These are phyloP conservation scores for Ailanthus altissimus DNA, from an alignment of 345 rosid genomes.

Conservation along the genomic window DNA sequence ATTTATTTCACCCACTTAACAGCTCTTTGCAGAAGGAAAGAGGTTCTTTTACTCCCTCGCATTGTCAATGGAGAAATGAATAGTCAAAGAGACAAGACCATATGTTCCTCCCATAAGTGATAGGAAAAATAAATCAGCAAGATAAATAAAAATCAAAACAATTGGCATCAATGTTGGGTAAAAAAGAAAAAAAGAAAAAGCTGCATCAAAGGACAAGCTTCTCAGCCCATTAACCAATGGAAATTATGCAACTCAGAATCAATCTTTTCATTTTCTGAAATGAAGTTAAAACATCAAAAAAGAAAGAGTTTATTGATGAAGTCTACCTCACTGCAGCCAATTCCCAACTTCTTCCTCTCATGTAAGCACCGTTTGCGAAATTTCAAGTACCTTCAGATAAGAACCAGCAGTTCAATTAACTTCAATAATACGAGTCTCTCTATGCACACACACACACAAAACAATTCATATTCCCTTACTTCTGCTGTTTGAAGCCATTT, in stretches of 20 bases:
- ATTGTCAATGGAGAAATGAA: neutral
- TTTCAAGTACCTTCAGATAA: constrained; percentile 75
- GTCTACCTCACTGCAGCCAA: constrained; percentile 91
- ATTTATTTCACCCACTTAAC: too few relatives aligned
- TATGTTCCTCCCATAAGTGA: neutral
- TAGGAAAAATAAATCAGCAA: neutral
- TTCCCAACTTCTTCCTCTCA: constrained; percentile 90
- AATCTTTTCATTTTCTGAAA: neutral
- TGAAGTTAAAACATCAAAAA: neutral
- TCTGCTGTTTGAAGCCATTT: constrained; percentile 93
- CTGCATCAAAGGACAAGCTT: neutral
- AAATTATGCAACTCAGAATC: neutral
- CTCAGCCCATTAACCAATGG: neutral
- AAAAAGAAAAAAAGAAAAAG: neutral
- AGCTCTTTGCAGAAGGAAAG: neutral
- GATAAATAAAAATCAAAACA: neutral
- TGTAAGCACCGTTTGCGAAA: constrained; percentile 83
- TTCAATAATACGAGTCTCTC: constrained; percentile 19
- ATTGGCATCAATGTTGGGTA: neutral
- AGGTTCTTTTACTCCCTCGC: neutral
- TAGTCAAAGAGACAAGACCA: neutral
- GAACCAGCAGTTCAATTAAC: constrained; percentile 31
- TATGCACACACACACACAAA: constrained; percentile 13
- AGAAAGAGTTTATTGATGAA: constrained; percentile 19
- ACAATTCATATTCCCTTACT: constrained; percentile 51